A percentile compares a stretch with the other conserved stretches of the same genome.
These are phyloP conservation scores for Phytophthora tubulina DNA, from an alignment of 352 stramenopile genomes.

Conservation along the genomic window DNA sequence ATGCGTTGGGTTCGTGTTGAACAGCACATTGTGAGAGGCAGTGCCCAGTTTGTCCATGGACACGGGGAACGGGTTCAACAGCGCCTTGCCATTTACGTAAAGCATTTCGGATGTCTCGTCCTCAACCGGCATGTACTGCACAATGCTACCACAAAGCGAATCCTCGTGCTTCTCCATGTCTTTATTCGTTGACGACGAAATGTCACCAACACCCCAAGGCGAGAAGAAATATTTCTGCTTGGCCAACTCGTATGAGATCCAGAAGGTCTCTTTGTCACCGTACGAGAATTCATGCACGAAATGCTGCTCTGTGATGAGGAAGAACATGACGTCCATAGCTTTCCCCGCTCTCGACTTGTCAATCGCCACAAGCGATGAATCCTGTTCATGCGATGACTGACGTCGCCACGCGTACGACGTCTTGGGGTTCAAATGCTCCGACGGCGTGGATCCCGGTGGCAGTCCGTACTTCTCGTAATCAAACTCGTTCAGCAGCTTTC, in stretches of 20 bases:
- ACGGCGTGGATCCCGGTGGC: conserved; percentile 21
- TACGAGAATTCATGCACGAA: conserved; percentile 52
- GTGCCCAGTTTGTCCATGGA: conserved; percentile 30
- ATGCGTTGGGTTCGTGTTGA: conserved; percentile 62
- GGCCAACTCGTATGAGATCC: conserved; percentile 49
- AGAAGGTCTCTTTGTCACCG: conserved; percentile 58
- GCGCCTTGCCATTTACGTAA: conserved; percentile 63
- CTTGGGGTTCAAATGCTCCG: conserved; percentile 34
- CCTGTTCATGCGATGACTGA: conserved; percentile 59
- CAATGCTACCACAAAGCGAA: conserved; percentile 53
- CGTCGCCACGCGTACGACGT: conserved; percentile 48
- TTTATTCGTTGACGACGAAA: conserved; percentile 41
- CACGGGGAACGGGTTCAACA: conserved; percentile 54
- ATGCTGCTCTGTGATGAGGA: conserved; percentile 55
- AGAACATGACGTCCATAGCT: conserved; percentile 58
- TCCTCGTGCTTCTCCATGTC: conserved; percentile 46
- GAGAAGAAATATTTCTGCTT: conserved; percentile 58
- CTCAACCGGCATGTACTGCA: conserved; percentile 50
- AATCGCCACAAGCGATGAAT: conserved; percentile 65
- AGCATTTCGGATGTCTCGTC: conserved; percentile 43
- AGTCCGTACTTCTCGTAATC: conserved; percentile 50
- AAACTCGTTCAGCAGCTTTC: conserved; percentile 50
- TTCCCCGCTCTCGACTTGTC: conserved; percentile 51
- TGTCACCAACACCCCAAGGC: conserved; percentile 43
- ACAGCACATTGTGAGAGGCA: conserved; percentile 45